Evolutionary conservation across 2,329 filamentous ascomycete genomes (phyloP), one percentile per base, ranked within the genome.

Genomic region (Ciborinia camelliae): DNA sequence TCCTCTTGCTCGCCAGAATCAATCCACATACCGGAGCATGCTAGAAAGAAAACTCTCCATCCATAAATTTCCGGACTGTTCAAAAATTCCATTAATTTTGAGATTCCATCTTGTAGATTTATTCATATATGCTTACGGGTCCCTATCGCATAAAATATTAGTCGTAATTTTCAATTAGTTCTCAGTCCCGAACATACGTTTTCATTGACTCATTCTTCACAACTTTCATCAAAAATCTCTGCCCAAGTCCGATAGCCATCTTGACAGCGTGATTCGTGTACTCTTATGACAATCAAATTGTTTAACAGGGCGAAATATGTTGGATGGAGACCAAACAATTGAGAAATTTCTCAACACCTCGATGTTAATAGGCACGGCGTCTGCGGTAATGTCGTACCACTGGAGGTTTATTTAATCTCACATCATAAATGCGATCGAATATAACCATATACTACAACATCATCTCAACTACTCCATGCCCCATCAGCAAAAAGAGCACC

Each of bases 181-280:
- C 1, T 37, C 55, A 60, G 39, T n/a, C 10, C 28, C 32, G 4
- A 1, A 58, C 71, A 48, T 20, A 73, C 72, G 78, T 76, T 72
- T 82, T 86, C 84, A 91, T 90, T 52, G 89, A 85, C 75, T 91
- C 86, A 79, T 90, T 90, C 76, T 84, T 72, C 32, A 75, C 73
- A 26, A 75, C 65, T 23, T 62, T 62, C 59, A 58, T 62, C 47
- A 62, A 53, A 43, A 41, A 62, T 18, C 45, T 62, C 32, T 43
- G 48, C 0, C 59, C 59, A 23, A 62, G 47, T 41, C 47, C 59
- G 8, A 58, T 41, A 2, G 28, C 55, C 55, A 58, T 58, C 28
- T 47, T 35, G 55, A 26, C 14, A 2, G 23, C 2, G 35, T 2
- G 35, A 35, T 58, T 47, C 7, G 55, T 32, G 8, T 18, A 32